These are phyloP conservation scores for Colletotrichum lindemuthianum DNA, from an alignment of 2,329 filamentous ascomycete genomes.

Conservation along the genomic window DNA sequence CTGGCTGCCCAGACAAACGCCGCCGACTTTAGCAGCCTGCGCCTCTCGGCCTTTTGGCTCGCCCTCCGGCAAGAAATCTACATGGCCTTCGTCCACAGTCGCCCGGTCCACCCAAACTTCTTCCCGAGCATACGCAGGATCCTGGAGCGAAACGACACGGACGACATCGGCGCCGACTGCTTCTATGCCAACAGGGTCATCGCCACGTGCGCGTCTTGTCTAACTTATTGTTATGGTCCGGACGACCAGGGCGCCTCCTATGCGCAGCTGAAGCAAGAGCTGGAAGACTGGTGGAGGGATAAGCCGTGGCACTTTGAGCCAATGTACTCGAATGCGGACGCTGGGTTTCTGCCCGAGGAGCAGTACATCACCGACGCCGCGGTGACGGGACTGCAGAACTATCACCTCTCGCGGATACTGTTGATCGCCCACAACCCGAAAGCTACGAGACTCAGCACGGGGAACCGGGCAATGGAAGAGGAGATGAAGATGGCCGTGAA, in stretches of 20 bases:
- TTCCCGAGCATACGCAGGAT: constrained; percentile 36
- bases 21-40: constrained; percentile 42
- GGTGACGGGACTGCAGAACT: constrained; percentile 42
- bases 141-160: constrained; percentile 37
- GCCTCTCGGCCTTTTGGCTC: constrained; percentile 43
- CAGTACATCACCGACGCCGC: constrained; percentile 43
- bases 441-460: constrained; percentile 40
- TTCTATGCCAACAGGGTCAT: constrained; percentile 42
- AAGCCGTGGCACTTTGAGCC: constrained; percentile 42
- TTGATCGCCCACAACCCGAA: constrained; percentile 43
- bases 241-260: constrained; percentile 40
- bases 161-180: constrained; percentile 32
- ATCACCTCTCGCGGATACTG: constrained; percentile 42
- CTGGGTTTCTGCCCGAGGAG: constrained; percentile 39
- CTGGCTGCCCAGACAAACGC: constrained; percentile 43
- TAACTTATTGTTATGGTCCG: constrained; percentile 43
- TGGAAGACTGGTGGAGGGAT: constrained; percentile 43
- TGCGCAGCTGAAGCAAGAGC: constrained; percentile 38
- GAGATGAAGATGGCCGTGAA: constrained; percentile 43
- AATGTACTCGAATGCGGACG: constrained; percentile 25
- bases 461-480: constrained; percentile 40
- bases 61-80: constrained; percentile 44
- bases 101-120: constrained; percentile 42
- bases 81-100: constrained; percentile 44
- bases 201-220: constrained; percentile 42